These are phyloP conservation scores for Polyplosphaeria fusca DNA, from an alignment of 495 filamentous ascomycete species.

Conservation along the genomic window DNA sequence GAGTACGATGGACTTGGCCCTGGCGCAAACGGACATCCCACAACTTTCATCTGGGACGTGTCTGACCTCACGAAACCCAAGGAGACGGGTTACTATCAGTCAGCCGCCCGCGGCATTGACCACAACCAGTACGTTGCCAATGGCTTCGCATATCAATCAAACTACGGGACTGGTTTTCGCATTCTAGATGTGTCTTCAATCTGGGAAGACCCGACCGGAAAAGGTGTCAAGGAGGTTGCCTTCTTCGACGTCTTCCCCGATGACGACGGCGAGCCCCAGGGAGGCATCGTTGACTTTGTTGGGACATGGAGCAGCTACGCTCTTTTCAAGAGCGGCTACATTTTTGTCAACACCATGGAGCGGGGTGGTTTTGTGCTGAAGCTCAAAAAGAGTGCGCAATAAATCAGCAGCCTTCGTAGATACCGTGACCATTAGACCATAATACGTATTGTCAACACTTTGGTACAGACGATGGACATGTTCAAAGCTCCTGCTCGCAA, in stretches of 20 bases:
- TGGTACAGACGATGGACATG: too few relatives aligned
- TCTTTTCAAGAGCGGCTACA: slow-evolving; percentile 55
- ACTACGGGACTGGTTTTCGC: slow-evolving; percentile 58
- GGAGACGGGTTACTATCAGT: slow-evolving; percentile 56
- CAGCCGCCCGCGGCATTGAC: slow-evolving; percentile 51
- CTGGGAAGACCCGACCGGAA: slow-evolving; percentile 52
- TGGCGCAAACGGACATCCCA: slow-evolving; percentile 24
- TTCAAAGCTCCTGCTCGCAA: too few relatives aligned
- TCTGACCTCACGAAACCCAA: slow-evolving; percentile 33
- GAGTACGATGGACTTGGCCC: slow-evolving; percentile 48
- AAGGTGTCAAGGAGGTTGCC: slow-evolving; percentile 50
- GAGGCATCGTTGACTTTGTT: slow-evolving; percentile 53
- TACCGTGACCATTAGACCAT: too few relatives aligned
- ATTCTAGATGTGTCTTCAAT: slow-evolving; percentile 56
- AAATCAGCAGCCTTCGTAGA: not conserved
- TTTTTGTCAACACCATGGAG: slow-evolving; percentile 61
- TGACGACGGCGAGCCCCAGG: slow-evolving; percentile 48
- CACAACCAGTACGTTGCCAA: slow-evolving; percentile 61
- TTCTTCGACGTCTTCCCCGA: slow-evolving; percentile 63
- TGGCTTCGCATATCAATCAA: slow-evolving; percentile 54
- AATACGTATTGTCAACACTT: too few relatives aligned
- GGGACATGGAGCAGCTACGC: slow-evolving; percentile 59
- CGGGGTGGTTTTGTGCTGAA: slow-evolving; percentile 53
- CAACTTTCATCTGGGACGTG: slow-evolving; percentile 40
- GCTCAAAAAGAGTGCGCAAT: slow-evolving; percentile 14